Conservation (phyloP, 2,329 filamentous ascomycete species). For the Calonectria pseudoturangicola region DNA sequence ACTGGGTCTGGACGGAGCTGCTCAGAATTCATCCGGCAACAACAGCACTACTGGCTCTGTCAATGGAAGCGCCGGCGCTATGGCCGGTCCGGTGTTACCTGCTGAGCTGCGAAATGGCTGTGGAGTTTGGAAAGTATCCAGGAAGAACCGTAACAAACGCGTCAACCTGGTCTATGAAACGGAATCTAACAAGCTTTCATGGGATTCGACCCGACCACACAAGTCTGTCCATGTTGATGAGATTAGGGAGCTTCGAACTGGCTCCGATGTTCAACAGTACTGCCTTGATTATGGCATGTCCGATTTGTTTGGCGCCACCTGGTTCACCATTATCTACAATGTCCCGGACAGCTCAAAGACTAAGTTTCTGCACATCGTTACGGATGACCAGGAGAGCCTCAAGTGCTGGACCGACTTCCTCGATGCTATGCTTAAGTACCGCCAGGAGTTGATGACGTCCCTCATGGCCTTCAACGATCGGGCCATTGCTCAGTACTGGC, state of each 20-base stretch:
- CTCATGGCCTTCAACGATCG: conserved; percentile 90
- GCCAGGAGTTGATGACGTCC: conserved; percentile 92
- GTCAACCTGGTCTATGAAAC: conserved; percentile 85
- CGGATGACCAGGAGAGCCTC: conserved; percentile 82
- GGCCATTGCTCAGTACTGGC: conserved; percentile 90
- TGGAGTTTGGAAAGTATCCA: conserved; percentile 87
- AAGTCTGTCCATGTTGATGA: conserved; percentile 97
- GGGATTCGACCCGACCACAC: conserved; percentile 85
- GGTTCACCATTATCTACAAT: conserved; percentile 93
- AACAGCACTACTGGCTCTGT: conserved; percentile 70
- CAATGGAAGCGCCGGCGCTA: conserved; percentile 64
- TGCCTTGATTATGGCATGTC: conserved; percentile 87
- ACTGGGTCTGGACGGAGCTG: conserved; percentile 64
- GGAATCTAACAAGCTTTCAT: conserved; percentile 89
- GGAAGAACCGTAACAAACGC: conserved; percentile 83
- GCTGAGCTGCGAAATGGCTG: conserved; percentile 86
- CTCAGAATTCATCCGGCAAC: conserved; percentile 68
- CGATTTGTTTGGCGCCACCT: conserved; percentile 80
- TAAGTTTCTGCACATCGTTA: conserved; percentile 92
- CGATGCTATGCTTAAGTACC: conserved; percentile 87
- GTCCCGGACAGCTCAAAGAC: conserved; percentile 86
- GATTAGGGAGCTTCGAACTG: conserved; percentile 91
- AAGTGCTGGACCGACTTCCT: conserved; percentile 89
- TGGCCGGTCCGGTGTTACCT: conserved; percentile 84
- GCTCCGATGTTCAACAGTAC: conserved; percentile 90